Percentiles rank a stretch among this genome's conserved stretches.
Conservation (phyloP, 345 rosid genomes). For the Euphorbia lathyris region DNA sequence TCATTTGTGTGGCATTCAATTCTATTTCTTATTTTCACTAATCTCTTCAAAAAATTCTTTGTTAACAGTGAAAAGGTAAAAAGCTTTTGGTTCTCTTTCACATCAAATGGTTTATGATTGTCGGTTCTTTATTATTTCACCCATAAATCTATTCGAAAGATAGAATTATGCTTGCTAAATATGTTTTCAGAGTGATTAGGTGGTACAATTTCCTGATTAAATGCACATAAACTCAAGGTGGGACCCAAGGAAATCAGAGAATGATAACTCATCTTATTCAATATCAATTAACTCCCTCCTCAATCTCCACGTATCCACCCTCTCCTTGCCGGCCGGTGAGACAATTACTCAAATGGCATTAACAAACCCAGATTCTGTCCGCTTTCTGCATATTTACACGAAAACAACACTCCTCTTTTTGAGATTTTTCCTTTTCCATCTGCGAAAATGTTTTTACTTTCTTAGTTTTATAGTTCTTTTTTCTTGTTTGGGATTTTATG, state of each 20-base stretch:
- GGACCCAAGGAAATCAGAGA: conserved; percentile 37
- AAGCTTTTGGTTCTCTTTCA: too few species aligned
- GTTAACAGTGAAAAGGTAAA: too few species aligned
- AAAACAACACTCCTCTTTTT: too few species aligned
- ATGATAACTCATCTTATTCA: conserved; percentile 35
- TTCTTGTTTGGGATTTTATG: too few species aligned
- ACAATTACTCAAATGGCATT: conserved; percentile 25
- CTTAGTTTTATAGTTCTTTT: too few species aligned
- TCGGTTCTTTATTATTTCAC: too few species aligned
- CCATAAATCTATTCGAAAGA: neutral
- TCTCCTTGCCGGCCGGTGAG: conserved; percentile 29
- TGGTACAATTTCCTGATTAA: neutral
- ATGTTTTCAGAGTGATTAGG: neutral
- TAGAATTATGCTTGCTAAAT: neutral
- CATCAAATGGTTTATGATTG: neutral
- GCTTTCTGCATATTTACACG: too few species aligned
- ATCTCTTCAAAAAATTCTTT: too few species aligned
- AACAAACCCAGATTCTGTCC: conserved; percentile 28
- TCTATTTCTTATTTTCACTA: too few species aligned
- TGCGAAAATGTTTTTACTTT: too few species aligned
- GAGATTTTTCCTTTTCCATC: too few species aligned
- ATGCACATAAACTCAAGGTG: conserved; percentile 2
- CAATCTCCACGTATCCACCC: conserved; percentile 9
- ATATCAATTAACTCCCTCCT: neutral
- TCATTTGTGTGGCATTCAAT: too few species aligned